A percentile compares a stretch with the other conserved stretches of the same genome.
phyloP scores from a whole-genome alignment of 805 yeast species.

The Candida sphagnicola region DNA sequence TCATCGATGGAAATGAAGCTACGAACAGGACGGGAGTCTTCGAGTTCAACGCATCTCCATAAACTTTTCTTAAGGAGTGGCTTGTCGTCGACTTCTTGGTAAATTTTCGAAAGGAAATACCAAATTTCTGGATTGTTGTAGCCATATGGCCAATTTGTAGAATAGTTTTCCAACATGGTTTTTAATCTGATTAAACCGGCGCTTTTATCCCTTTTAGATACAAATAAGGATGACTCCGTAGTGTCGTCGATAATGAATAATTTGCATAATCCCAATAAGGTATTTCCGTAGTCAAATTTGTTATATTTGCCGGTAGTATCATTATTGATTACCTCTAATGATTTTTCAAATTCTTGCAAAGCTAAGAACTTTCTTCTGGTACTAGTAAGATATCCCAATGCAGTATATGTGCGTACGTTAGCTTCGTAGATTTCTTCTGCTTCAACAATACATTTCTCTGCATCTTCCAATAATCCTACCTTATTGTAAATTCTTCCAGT shows the following conservation, averaged over 20 bases:
- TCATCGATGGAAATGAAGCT: conserved; percentile 26
- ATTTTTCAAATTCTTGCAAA: conserved; percentile 60
- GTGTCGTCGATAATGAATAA: conserved; percentile 43
- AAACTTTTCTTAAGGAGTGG: conserved; percentile 44
- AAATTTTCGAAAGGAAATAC: conserved; percentile 62
- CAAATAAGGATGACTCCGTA: conserved; percentile 35
- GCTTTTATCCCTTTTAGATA: conserved; percentile 50
- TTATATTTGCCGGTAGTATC: conserved; percentile 19
- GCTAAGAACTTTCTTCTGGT: conserved; percentile 45
- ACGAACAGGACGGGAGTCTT: conserved; percentile 57
- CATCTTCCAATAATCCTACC: conserved; percentile 51
- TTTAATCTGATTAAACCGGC: conserved; percentile 61
- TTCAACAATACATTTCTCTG: conserved; percentile 69
- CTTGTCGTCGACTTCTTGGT: conserved; percentile 55
- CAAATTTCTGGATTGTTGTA: conserved; percentile 55
- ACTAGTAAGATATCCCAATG: conserved; percentile 45
- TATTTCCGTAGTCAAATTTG: conserved; percentile 40
- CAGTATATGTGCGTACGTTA: conserved; percentile 46
- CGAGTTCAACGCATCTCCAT: conserved; percentile 63
- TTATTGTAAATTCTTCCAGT: conserved; percentile 61
- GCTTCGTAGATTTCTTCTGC: conserved; percentile 51
- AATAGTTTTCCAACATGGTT: conserved; percentile 36
- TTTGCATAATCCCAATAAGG: conserved; percentile 53
- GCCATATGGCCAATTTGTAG: conserved; percentile 38
- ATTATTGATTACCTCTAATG: conserved; percentile 43